phyloP scores from a whole-genome alignment of 768 basidiomycete genomes.

The Leccinum disarticulatum region DNA sequence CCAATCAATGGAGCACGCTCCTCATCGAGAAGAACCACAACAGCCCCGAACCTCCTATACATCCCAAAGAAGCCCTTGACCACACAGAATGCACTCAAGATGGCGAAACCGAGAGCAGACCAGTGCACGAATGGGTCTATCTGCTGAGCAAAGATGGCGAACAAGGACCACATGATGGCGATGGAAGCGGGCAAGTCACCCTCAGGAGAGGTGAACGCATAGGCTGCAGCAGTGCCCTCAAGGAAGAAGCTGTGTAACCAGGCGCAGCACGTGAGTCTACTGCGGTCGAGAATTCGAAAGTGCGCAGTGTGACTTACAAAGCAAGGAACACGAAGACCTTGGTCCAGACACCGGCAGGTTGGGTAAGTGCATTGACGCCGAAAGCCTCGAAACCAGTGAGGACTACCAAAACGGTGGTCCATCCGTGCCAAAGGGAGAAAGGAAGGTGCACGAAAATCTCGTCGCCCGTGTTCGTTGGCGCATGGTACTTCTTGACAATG shows the following conservation, averaged over 20 bases:
- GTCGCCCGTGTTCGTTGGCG: conserved; percentile 61
- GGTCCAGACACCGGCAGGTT: conserved; percentile 82
- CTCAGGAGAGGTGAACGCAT: conserved; percentile 86
- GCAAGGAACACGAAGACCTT: conserved; percentile 95
- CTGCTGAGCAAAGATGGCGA: conserved; percentile 87
- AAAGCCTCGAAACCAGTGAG: conserved; percentile 87
- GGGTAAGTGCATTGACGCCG: conserved; percentile 67
- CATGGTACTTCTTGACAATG: conserved; percentile 84
- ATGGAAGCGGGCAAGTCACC: conserved; percentile 92
- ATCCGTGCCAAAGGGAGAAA: conserved; percentile 94
- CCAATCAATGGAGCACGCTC: conserved; percentile 84
- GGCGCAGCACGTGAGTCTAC: conserved; percentile 8
- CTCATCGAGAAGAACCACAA: conserved; percentile 74
- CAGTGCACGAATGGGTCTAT: conserved; percentile 78
- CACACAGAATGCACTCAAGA: conserved; percentile 84
- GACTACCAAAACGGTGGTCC: conserved; percentile 83
- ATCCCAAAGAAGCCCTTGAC: conserved; percentile 69
- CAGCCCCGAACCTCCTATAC: conserved; percentile 42
- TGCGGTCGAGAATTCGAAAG: neutral
- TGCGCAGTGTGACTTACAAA: conserved; percentile 48
- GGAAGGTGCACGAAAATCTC: conserved; percentile 94
- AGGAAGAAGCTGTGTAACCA: conserved; percentile 71
- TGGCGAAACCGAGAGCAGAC: conserved; percentile 80
- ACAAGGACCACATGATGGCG: conserved; percentile 91
- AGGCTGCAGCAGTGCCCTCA: conserved; percentile 88